These are phyloP conservation scores for Coniella vitis DNA, from an alignment of 2,329 filamentous ascomycete species.

Conservation along the genomic window DNA sequence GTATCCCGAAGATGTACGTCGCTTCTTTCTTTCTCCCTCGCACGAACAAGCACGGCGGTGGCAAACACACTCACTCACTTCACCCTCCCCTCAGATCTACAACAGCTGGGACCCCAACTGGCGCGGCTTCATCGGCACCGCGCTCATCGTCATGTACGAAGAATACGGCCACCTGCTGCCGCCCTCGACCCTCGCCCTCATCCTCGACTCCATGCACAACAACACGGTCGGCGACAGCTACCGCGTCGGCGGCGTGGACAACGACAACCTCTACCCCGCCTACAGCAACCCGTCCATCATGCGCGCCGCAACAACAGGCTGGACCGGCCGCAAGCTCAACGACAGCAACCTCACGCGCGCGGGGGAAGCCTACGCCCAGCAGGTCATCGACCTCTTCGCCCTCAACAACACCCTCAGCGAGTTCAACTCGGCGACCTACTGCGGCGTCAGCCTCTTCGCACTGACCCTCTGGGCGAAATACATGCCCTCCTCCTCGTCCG, in stretches of 20 bases:
- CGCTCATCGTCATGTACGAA: slow-evolving; percentile 51
- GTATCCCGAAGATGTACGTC: slow-evolving; percentile 30
- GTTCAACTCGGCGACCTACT: slow-evolving; percentile 58
- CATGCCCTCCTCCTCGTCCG: slow-evolving; percentile 38
- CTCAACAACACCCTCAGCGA: slow-evolving; percentile 51
- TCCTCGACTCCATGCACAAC: slow-evolving; percentile 48
- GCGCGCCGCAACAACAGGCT: slow-evolving; percentile 54
- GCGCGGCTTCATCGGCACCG: slow-evolving; percentile 55
- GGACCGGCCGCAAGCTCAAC: slow-evolving; percentile 46
- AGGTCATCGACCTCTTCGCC: slow-evolving; percentile 51
- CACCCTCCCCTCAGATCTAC: too few relatives aligned
- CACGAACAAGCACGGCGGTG: neutral
- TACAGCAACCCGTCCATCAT: slow-evolving; percentile 56
- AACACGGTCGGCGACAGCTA: slow-evolving; percentile 53
- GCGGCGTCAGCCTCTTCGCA: slow-evolving; percentile 53
- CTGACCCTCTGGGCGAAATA: slow-evolving; percentile 56
- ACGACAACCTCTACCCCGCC: slow-evolving; percentile 55
- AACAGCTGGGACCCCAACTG: slow-evolving; percentile 58
- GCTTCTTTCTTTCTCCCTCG: neutral
- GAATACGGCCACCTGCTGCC: slow-evolving; percentile 45
- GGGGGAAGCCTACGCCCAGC: slow-evolving; percentile 48
- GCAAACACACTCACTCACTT: too few relatives aligned
- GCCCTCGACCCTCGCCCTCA: slow-evolving; percentile 30
- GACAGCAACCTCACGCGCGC: slow-evolving; percentile 52
- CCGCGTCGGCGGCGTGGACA: slow-evolving; percentile 51